A percentile compares a stretch with the other conserved stretches of the same genome.
Evolutionary conservation across 306 rosid genomes (phyloP).

Genomic region (Glycine soja): DNA sequence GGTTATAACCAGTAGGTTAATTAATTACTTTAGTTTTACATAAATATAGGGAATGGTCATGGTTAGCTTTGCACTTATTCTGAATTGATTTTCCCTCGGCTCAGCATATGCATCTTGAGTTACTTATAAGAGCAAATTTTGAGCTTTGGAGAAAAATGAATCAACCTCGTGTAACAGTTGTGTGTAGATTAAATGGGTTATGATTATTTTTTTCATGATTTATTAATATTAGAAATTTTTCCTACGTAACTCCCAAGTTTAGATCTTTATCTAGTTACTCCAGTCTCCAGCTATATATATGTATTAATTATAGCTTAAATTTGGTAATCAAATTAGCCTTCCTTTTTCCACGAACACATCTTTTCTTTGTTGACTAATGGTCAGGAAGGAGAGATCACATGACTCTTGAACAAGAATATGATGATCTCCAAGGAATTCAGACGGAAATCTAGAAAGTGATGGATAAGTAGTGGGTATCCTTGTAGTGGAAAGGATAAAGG

Average conservation of each 20-base stretch:
- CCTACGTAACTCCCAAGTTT: neutral
- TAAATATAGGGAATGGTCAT: too few species aligned
- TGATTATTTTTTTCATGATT: neutral
- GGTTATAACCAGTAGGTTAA: neutral
- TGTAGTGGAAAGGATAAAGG: too few species aligned
- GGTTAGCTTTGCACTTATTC: too few species aligned
- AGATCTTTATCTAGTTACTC: neutral
- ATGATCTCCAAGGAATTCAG: neutral
- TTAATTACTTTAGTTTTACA: neutral
- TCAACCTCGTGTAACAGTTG: neutral
- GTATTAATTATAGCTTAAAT: too few species aligned
- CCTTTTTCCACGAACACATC: neutral
- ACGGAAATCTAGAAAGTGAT: neutral
- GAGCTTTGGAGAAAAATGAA: neutral
- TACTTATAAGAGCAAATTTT: neutral
- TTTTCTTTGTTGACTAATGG: constrained; percentile 12
- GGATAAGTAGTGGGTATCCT: neutral
- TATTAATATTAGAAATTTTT: neutral
- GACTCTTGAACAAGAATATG: neutral
- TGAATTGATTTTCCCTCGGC: too few species aligned
- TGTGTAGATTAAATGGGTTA: too few species aligned
- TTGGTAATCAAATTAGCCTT: neutral
- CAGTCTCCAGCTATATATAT: neutral
- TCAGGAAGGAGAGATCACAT: neutral
- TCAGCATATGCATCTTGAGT: neutral